phyloP scores from a whole-genome alignment of 768 basidiomycete genomes.

The Lactifluus pinguis region DNA sequence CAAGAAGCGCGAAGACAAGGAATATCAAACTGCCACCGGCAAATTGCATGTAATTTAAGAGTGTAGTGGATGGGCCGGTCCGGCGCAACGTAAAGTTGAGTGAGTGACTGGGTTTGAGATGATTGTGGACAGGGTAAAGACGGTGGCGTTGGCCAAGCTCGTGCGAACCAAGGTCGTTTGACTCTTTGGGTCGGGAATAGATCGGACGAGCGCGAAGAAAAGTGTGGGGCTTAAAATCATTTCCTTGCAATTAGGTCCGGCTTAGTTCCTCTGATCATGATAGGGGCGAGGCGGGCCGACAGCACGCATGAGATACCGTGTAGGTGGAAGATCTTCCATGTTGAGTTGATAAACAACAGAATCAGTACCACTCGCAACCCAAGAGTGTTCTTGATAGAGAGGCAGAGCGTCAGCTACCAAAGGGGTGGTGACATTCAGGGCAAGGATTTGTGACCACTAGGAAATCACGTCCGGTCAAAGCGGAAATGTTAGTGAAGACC shows the following conservation, averaged over 20 bases:
- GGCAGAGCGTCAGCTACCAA: not conserved
- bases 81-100: not conserved
- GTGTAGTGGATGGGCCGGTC: not conserved
- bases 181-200: not conserved
- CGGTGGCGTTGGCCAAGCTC: not conserved
- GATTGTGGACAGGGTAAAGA: not conserved
- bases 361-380: not conserved
- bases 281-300: not conserved
- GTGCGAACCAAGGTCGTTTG: not conserved
- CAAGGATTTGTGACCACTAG: not conserved
- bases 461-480: not conserved
- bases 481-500: not conserved
- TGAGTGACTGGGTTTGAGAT: not conserved
- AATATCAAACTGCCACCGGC: not conserved
- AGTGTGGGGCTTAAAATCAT: not conserved
- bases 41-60: conserved; percentile 5
- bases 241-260: conserved; percentile 1
- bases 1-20: not conserved
- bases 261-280: not conserved
- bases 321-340: not conserved
- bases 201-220: not conserved
- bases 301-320: too few species aligned
- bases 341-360: not conserved
- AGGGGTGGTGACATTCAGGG: not conserved
- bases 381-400: not conserved